Evolutionary conservation across 352 stramenopile species (phyloP).

Genomic region (Phytophthora sojae): DNA sequence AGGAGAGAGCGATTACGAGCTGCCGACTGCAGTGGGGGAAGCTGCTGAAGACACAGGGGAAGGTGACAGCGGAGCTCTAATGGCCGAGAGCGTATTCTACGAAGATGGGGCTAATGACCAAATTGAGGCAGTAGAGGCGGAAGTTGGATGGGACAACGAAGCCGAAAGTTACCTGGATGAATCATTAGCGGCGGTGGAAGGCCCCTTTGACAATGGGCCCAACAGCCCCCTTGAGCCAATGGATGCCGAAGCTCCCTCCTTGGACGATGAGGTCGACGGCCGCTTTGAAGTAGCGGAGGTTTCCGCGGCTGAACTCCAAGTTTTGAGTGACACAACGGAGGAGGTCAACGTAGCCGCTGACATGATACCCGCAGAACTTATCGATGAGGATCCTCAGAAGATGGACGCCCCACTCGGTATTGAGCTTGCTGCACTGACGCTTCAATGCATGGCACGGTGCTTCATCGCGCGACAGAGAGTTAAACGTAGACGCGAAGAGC

Average conservation of each 20-base stretch:
- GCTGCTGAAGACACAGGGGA: neutral
- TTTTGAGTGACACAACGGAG: neutral
- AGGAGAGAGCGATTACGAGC: neutral
- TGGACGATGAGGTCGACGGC: neutral
- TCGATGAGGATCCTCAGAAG: neutral
- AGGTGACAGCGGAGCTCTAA: neutral
- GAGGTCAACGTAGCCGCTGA: neutral
- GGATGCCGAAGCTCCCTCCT: neutral
- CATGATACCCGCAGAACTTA: neutral
- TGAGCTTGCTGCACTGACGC: slow-evolving; percentile 39
- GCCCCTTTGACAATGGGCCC: neutral
- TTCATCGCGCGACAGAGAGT: slow-evolving; percentile 41
- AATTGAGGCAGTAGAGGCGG: neutral
- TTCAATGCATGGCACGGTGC: slow-evolving; percentile 53
- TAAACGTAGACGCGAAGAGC: slow-evolving; percentile 32
- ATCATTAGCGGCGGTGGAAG: neutral
- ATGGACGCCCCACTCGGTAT: neutral
- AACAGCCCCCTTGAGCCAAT: neutral
- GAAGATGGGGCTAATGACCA: neutral
- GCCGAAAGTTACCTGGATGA: neutral
- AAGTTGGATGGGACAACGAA: neutral
- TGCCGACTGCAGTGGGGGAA: neutral
- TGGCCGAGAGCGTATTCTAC: neutral
- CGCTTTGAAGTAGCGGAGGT: neutral
- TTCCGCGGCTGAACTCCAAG: neutral